phyloP scores from a whole-genome alignment of 768 basidiomycete genomes.

The Lenzites betulinus region DNA sequence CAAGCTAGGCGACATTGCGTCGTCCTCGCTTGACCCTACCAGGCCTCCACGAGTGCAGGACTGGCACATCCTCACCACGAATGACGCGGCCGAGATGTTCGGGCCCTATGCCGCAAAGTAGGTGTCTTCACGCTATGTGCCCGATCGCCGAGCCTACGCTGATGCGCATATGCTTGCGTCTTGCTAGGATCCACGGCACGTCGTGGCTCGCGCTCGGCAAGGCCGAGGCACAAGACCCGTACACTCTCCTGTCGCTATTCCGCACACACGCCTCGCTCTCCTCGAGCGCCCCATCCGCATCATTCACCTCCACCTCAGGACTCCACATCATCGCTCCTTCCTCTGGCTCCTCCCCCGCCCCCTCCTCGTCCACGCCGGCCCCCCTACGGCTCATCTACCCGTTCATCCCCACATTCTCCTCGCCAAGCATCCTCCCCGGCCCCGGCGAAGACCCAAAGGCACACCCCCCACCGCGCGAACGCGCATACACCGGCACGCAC shows the following conservation, averaged over 20 bases:
- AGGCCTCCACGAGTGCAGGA: conserved; percentile 51
- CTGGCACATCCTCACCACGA: conserved; percentile 47
- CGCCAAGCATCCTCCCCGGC: conserved; percentile 38
- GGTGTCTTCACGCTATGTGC: neutral
- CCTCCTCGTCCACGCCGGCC: conserved; percentile 37
- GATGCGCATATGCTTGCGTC: neutral
- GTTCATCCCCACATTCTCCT: conserved; percentile 60
- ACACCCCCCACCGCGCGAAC: conserved; percentile 37
- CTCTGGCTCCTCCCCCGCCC: conserved; percentile 6
- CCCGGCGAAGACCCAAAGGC: conserved; percentile 20
- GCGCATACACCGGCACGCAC: conserved; percentile 60
- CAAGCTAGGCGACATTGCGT: conserved; percentile 48
- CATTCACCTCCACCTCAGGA: conserved; percentile 27
- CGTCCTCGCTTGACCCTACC: conserved; percentile 35
- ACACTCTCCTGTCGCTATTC: conserved; percentile 77
- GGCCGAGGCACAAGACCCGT: conserved; percentile 50
- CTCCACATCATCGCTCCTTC: conserved; percentile 23
- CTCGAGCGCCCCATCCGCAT: conserved; percentile 18
- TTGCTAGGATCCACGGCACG: conserved; percentile 28
- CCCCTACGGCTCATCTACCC: conserved; percentile 80
- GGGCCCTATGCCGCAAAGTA: conserved; percentile 35
- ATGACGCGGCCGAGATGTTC: conserved; percentile 30
- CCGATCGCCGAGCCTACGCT: neutral
- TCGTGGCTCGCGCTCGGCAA: conserved; percentile 54
- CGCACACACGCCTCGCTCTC: conserved; percentile 58